These are phyloP conservation scores for Leccinum broughii DNA, from an alignment of 768 basidiomycete species.

Conservation along the genomic window DNA sequence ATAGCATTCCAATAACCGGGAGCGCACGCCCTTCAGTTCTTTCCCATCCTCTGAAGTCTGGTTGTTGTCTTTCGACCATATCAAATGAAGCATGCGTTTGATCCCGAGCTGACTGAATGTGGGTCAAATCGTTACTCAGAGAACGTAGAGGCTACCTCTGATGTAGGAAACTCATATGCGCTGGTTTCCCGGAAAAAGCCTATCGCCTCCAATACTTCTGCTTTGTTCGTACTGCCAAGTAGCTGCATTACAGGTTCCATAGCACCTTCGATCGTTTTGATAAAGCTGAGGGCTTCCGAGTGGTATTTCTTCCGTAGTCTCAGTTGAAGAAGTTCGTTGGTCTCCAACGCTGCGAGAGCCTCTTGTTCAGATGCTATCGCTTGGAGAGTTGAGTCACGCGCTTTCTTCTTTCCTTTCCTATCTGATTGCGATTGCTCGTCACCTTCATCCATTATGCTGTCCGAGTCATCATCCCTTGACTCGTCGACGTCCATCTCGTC, in stretches of 20 bases:
- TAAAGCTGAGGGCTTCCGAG: slow-evolving; percentile 82
- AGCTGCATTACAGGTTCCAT: slow-evolving; percentile 74
- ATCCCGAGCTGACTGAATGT: slow-evolving; percentile 64
- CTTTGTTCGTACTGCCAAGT: slow-evolving; percentile 82
- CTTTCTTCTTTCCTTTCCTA: slow-evolving; percentile 47
- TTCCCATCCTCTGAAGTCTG: slow-evolving; percentile 72
- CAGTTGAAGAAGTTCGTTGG: slow-evolving; percentile 62
- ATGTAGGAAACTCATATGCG: slow-evolving; percentile 77
- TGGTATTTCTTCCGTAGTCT: slow-evolving; percentile 84
- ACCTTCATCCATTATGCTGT: slow-evolving; percentile 41
- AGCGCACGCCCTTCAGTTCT: slow-evolving; percentile 86
- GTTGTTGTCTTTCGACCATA: slow-evolving; percentile 94
- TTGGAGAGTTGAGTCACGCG: slow-evolving; percentile 58
- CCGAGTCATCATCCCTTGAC: slow-evolving; percentile 35
- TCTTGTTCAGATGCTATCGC: slow-evolving; percentile 70
- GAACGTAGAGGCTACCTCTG: slow-evolving; percentile 52
- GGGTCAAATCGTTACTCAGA: not conserved
- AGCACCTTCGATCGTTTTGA: slow-evolving; percentile 63
- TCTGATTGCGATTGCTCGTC: slow-evolving; percentile 35
- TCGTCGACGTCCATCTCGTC: slow-evolving; percentile 64
- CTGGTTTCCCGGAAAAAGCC: slow-evolving; percentile 86
- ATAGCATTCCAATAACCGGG: slow-evolving; percentile 87
- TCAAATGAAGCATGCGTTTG: slow-evolving; percentile 94
- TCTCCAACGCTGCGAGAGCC: slow-evolving; percentile 66
- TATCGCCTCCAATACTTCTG: slow-evolving; percentile 81